A percentile compares a stretch with the other conserved stretches of the same genome.
phyloP scores from a whole-genome alignment of 805 yeast genomes.

The Cephaloascus albidus region DNA sequence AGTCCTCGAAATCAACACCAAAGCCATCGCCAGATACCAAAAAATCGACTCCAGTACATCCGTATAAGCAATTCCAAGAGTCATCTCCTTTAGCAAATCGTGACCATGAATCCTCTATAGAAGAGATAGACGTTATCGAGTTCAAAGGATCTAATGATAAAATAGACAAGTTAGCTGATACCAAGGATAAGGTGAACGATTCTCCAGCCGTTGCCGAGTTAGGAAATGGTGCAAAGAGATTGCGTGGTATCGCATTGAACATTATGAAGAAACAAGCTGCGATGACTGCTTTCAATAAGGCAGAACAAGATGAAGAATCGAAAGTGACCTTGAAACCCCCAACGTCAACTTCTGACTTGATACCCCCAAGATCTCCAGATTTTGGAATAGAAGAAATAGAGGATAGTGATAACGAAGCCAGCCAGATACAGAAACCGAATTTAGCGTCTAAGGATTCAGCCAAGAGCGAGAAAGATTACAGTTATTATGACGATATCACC shows the following conservation, averaged over 20 bases:
- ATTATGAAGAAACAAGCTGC: not conserved
- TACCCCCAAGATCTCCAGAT: constrained; percentile 11
- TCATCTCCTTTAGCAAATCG: not conserved
- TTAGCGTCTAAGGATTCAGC: not conserved
- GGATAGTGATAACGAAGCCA: constrained; percentile 12
- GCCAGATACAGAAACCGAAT: not conserved
- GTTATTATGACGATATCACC: too few species aligned
- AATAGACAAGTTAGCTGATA: not conserved
- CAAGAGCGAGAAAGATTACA: not conserved
- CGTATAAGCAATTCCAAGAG: not conserved
- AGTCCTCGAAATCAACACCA: not conserved
- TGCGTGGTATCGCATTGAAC: not conserved
- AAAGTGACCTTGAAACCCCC: not conserved
- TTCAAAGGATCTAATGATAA: not conserved
- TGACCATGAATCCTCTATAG: not conserved
- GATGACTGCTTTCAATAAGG: not conserved
- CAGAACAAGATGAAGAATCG: not conserved
- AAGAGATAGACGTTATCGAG: not conserved
- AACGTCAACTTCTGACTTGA: not conserved
- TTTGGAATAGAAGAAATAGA: constrained; percentile 27
- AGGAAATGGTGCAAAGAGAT: not conserved
- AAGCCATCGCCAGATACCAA: not conserved
- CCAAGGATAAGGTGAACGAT: not conserved
- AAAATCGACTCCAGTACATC: not conserved
- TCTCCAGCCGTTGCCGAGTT: not conserved